These are phyloP conservation scores for Pseudocercospora cruenta DNA, from an alignment of 2,329 filamentous ascomycete species.

Conservation along the genomic window DNA sequence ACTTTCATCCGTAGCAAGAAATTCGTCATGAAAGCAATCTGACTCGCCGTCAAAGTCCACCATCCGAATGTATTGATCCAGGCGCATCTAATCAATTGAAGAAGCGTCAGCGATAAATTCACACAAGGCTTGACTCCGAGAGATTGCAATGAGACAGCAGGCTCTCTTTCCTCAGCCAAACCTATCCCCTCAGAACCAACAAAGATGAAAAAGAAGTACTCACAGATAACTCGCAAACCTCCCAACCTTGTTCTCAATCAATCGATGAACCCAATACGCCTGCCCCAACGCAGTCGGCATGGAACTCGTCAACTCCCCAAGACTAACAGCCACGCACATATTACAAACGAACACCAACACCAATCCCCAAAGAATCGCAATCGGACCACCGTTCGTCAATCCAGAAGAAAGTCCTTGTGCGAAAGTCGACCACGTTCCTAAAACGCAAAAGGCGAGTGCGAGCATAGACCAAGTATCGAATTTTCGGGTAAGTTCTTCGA, in stretches of 20 bases:
- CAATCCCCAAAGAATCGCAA: slow-evolving; percentile 61
- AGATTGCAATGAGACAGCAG: not conserved
- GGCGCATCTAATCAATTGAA: slow-evolving; percentile 40
- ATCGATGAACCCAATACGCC: slow-evolving; percentile 59
- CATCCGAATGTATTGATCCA: slow-evolving; percentile 66
- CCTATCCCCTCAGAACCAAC: not conserved
- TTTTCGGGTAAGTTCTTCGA: slow-evolving; percentile 50
- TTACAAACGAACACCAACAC: slow-evolving; percentile 55
- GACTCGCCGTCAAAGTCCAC: slow-evolving; percentile 61
- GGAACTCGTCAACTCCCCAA: slow-evolving; percentile 60
- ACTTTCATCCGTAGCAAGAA: slow-evolving; percentile 62
- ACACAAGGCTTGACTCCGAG: not conserved
- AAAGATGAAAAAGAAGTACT: not conserved
- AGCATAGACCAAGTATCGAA: slow-evolving; percentile 62
- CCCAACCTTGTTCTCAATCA: slow-evolving; percentile 47
- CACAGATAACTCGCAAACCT: slow-evolving; percentile 59
- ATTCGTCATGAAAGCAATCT: slow-evolving; percentile 62
- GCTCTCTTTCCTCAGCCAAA: too few relatives aligned
- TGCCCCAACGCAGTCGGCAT: slow-evolving; percentile 66
- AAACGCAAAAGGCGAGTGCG: slow-evolving; percentile 59
- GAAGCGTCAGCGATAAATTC: not conserved
- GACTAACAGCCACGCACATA: slow-evolving; percentile 57
- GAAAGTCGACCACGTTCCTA: slow-evolving; percentile 63
- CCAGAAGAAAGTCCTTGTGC: slow-evolving; percentile 58
- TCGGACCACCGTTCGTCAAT: slow-evolving; percentile 58